A percentile compares a stretch with the other conserved stretches of the same genome.
These are phyloP conservation scores for Amanita rimosa DNA, from an alignment of 768 basidiomycete species.

Conservation along the genomic window DNA sequence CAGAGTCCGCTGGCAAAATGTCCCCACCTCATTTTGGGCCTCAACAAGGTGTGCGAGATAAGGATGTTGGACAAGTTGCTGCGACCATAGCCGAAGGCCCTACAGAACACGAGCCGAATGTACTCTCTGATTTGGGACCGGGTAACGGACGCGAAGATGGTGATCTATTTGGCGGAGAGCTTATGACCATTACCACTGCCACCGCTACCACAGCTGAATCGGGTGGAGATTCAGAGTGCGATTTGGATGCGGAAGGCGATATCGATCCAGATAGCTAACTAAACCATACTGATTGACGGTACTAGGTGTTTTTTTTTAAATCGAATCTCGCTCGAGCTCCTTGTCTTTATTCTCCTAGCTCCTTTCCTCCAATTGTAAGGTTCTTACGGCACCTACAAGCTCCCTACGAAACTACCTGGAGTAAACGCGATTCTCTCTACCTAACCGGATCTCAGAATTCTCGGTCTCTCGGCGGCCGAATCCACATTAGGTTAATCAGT, in stretches of 20 bases:
- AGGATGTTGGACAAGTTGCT: neutral
- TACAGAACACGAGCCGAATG: neutral
- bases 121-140: neutral
- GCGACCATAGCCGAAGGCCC: neutral
- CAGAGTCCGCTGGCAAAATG: neutral
- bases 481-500: too few relatives aligned
- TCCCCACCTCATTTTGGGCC: neutral
- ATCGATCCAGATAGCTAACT: slow-evolving; percentile 14
- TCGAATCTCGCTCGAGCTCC: neutral
- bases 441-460: too few relatives aligned
- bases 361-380: neutral
- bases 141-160: neutral
- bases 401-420: too few relatives aligned
- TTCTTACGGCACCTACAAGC: too few relatives aligned
- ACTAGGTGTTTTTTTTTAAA: slow-evolving; percentile 8
- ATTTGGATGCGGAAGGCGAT: slow-evolving; percentile 12
- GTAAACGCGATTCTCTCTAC: too few relatives aligned
- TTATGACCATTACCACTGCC: neutral
- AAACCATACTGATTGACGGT: slow-evolving; percentile 8
- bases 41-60: neutral
- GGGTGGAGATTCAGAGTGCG: slow-evolving; percentile 7
- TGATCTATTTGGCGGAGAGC: neutral
- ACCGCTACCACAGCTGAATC: neutral
- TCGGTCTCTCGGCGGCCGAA: too few relatives aligned
- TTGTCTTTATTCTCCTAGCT: neutral